phyloP scores from a whole-genome alignment of 23 red algal genomes.

The Gracilaria gracilis region DNA sequence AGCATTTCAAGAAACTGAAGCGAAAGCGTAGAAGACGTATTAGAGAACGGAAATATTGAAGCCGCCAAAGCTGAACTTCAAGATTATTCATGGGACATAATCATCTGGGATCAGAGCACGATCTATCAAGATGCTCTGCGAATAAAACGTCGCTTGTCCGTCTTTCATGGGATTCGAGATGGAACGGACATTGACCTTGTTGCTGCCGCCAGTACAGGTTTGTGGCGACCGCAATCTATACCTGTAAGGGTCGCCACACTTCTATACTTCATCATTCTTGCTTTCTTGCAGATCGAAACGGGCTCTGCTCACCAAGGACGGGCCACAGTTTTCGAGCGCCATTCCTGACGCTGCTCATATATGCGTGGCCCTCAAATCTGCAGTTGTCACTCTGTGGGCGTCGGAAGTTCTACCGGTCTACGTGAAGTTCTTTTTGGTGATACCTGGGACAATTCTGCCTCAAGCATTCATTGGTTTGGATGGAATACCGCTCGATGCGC shows the following conservation, averaged over 20 bases:
- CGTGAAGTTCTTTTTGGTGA: conserved; percentile 88
- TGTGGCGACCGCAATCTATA: conserved; percentile 51
- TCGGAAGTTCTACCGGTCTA: conserved; percentile 92
- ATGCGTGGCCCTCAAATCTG: conserved; percentile 75
- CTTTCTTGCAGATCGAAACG: conserved; percentile 21
- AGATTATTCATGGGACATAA: conserved; percentile 82
- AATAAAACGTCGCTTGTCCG: conserved; percentile 76
- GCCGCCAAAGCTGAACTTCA: conserved; percentile 74
- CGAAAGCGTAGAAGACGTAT: conserved; percentile 73
- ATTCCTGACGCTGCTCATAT: conserved; percentile 82
- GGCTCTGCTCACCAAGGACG: conserved; percentile 32
- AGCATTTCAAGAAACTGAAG: conserved; percentile 59
- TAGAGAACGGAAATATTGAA: conserved; percentile 70
- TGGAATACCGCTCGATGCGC: conserved; percentile 66
- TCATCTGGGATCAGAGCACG: conserved; percentile 96
- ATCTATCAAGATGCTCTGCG: conserved; percentile 89
- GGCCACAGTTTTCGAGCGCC: conserved; percentile 21
- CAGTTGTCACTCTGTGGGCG: conserved; percentile 87
- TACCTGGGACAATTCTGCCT: conserved; percentile 62
- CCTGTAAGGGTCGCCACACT: conserved; percentile 56
- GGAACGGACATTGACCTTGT: conserved; percentile 32
- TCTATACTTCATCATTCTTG: conserved; percentile 53
- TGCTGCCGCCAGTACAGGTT: conserved; percentile 5
- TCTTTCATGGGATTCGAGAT: conserved; percentile 54
- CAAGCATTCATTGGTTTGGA: conserved; percentile 78